Evolutionary conservation across 352 stramenopile genomes (phyloP), one percentile per base, ranked within the genome.

Genomic region (Blastocystis sp.): DNA sequence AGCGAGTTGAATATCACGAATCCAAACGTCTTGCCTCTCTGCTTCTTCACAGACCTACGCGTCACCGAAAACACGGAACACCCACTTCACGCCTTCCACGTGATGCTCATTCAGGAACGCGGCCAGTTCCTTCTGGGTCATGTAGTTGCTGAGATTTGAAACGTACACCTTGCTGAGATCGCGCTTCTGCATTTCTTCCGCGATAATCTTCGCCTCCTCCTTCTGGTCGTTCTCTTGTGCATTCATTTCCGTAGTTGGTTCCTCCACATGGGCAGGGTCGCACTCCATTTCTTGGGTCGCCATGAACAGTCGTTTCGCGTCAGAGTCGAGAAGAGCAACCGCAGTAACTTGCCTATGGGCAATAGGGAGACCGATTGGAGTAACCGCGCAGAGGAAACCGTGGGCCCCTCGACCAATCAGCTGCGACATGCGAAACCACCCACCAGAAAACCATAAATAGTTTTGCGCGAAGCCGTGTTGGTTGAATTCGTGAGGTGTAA

Each of bases 11-110:
- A 89, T 3, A 70, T 60, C 4, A 89, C 62, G 66, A 89, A 89
- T 80, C 59, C 79, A 89, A 89, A 89, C 62, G 50, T 74, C 35
- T 89, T 89, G 24, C 67, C 79, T 55, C 67, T 35, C 55, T 77
- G 63, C 62, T 89, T 89, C 67, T 89, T 77, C 26, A 89, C 79
- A 79, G 63, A 80, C 51, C 67, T 89, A 89, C 21, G 1, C 12
- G 29, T 78, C 4, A 89, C 26, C 74, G 26, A 70, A 19, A 24
- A 45, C 33, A 31, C 13, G 13, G 16, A 45, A 9, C 2, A 16
- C 1, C 3, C 12, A 85, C 74, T 85, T 85, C 33, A 85, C 31
- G n/a, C 74, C 74, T 19, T 33, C 13, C 65, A 85, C 39, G n/a
- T 85, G 65, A 29, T 39, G 55, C 19, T 85, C 74, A 55, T 50